Base-by-base conservation (phyloP, 225 moss, liverwort and hornwort species). In the Pseudisothecium myosuroides region DNA sequence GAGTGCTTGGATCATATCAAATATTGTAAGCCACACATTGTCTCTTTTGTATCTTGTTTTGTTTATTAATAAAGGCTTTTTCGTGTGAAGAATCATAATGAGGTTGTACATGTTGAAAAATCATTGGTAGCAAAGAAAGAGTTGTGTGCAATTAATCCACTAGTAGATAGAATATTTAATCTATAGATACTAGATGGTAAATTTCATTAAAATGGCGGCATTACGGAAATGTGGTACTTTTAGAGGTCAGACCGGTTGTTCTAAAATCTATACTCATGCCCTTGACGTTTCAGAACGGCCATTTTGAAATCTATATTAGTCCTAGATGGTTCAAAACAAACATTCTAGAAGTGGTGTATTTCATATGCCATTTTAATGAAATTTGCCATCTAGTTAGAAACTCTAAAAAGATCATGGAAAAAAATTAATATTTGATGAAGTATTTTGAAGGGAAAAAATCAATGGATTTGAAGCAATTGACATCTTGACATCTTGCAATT, bases 1-100 rank as follows among this genome's bases (percentile, higher is more conserved):
- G 12, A 20, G 1, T 20, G 4, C 11, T 32, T 1, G 10, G 0
- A 50, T 49, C 1, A 50, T 0, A 45, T 43, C 9, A n/a, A n/a
- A n/a, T 72, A 74, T 31, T 19, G 1, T 31, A 49, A 11, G 5
- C 2, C 0, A 18, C 7, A 49, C 4, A 7, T 50, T 75, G 2
- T 32, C 7, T 32, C 2, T 18, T 73, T 31, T 72, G 27, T 32
- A 19, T 12, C 32, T 50, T 50, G 0, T 50, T 75, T 75, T 75
- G 2, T 49, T 50, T 12, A 32, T 20, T 32, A 49, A 32, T 20
- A 75, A 19, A 75, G 12, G 12, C 19, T 1, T 75, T 12, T 32
- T 20, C 0, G 0, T 7, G 2, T 75, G 2, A 75, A 49, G 7
- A 49, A 49, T 75, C 2, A 31, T 0, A 0, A 74, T 31, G 11